Conservation (phyloP, 208 protist species). For the Spongospora subterranea region DNA sequence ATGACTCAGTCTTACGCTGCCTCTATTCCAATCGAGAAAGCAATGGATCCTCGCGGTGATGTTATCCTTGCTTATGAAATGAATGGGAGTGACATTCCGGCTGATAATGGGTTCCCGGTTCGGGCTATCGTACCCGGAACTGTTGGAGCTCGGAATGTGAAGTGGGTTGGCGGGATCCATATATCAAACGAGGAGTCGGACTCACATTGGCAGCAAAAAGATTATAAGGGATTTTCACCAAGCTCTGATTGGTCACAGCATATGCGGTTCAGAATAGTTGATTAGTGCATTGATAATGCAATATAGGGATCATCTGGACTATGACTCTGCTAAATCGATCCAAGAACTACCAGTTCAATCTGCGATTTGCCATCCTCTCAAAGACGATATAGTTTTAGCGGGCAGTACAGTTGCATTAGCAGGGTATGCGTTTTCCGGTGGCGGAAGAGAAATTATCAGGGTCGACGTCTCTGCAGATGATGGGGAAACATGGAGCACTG, state of each 20-base stretch:
- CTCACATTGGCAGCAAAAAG: conserved; percentile 21
- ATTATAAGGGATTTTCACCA: conserved; percentile 45
- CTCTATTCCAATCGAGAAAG: conserved; percentile 79
- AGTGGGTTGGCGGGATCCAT: conserved; percentile 77
- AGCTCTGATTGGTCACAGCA: neutral
- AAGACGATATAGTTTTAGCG: conserved; percentile 62
- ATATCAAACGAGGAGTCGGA: conserved; percentile 55
- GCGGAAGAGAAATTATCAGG: conserved; percentile 78
- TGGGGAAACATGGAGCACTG: conserved; percentile 77
- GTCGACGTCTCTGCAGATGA: conserved; percentile 83
- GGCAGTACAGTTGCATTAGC: neutral
- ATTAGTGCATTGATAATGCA: neutral
- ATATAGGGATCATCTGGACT: conserved; percentile 69
- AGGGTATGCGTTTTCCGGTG: conserved; percentile 60
- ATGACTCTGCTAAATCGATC: conserved; percentile 65
- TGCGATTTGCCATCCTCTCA: conserved; percentile 74
- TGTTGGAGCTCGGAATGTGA: conserved; percentile 79
- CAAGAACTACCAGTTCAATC: conserved; percentile 83
- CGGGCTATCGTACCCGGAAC: conserved; percentile 81
- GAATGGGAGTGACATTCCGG: conserved; percentile 80
- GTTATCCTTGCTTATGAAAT: conserved; percentile 84
- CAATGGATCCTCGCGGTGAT: conserved; percentile 72
- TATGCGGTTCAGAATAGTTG: neutral
- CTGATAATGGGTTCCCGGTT: conserved; percentile 80
- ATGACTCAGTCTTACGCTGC: conserved; percentile 69